Evolutionary conservation across 225 moss, liverwort and hornwort genomes (phyloP), one percentile per base, ranked within the genome.

Genomic region (Takakia lepidozioides): DNA sequence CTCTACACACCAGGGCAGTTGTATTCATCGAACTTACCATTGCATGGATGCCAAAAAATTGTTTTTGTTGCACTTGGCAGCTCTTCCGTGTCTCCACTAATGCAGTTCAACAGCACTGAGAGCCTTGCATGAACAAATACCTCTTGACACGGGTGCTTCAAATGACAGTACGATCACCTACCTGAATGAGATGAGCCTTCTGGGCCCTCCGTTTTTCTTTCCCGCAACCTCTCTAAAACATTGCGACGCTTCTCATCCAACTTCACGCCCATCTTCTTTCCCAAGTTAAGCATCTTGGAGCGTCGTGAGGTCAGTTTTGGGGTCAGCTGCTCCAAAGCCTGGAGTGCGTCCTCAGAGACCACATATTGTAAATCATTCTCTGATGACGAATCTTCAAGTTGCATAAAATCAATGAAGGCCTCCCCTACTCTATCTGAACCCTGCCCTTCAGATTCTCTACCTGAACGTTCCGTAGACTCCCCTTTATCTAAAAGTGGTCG

Each of bases 211-310:
- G 49, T 34, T 43, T 64, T 64, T 52, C 57, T 72, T 38, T 82
- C 63, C 37, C 84, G 81, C 20, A 87, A 59, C 52, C 69, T 84
- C 9, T 82, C 93, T 45, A 71, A 47, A 20, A 86, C 84, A 42
- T 36, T 71, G 47, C 69, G 70, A 47, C 81, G 64, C 60, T 80
- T 89, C 62, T 76, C 93, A 6, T 86, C 84, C 27, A 84, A 43
- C 61, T 70, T 82, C 43, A 38, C 64, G 26, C 76, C 62, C 73
- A 84, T 68, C 47, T 65, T 85, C 38, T 67, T 85, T 27, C 92
- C 84, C 9, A 87, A 40, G 4, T 46, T 58, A 3, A 75, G 18
- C 43, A 90, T 63, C 64, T 67, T 87, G 48, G 70, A 64, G 43
- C 86, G 87, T 17, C 63, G 59, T 43, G 38, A 49, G 14, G 19